These are phyloP conservation scores for Ilyonectria mors-panacis DNA, from an alignment of 2,329 filamentous ascomycete species.

Conservation along the genomic window DNA sequence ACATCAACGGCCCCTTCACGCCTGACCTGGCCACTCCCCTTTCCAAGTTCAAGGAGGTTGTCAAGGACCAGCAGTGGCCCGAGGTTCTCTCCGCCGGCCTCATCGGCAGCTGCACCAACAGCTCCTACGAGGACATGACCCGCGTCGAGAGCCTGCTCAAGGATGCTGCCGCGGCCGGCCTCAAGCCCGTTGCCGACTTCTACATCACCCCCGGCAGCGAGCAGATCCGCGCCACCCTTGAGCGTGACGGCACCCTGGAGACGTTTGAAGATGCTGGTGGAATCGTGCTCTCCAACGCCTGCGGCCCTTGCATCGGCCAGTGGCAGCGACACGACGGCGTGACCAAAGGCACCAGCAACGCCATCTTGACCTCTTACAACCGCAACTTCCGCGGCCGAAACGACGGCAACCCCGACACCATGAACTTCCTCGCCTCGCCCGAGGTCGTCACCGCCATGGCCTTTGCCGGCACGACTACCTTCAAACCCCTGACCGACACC, in stretches of 20 bases:
- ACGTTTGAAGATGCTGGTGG: constrained; percentile 98
- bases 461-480: constrained; percentile 92
- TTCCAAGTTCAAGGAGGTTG: constrained; percentile 95
- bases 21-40: constrained; percentile 98
- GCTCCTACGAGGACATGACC: constrained; percentile 89
- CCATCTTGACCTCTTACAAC: constrained; percentile 98
- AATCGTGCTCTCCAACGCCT: constrained; percentile 95
- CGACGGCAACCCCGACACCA: constrained; percentile 95
- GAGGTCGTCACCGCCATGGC: constrained; percentile 97
- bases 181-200: constrained; percentile 95
- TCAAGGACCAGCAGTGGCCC: constrained; percentile 96
- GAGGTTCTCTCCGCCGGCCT: constrained; percentile 96
- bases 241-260: constrained; percentile 89
- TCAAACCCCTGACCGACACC: constrained; percentile 94
- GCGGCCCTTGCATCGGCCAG: constrained; percentile 92
- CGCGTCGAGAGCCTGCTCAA: constrained; percentile 85
- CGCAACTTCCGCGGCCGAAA: constrained; percentile 98
- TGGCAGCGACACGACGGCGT: constrained; percentile 94
- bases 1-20: constrained; percentile 99
- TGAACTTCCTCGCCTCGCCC: constrained; percentile 98
- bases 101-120: constrained; percentile 99
- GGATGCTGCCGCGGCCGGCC: constrained; percentile 90
- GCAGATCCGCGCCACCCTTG: constrained; percentile 95
- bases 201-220: constrained; percentile 97
- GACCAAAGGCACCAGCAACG: constrained; percentile 87